These are phyloP conservation scores for Raffaelea ambrosiae DNA, from an alignment of 2,329 filamentous ascomycete species.

Conservation along the genomic window DNA sequence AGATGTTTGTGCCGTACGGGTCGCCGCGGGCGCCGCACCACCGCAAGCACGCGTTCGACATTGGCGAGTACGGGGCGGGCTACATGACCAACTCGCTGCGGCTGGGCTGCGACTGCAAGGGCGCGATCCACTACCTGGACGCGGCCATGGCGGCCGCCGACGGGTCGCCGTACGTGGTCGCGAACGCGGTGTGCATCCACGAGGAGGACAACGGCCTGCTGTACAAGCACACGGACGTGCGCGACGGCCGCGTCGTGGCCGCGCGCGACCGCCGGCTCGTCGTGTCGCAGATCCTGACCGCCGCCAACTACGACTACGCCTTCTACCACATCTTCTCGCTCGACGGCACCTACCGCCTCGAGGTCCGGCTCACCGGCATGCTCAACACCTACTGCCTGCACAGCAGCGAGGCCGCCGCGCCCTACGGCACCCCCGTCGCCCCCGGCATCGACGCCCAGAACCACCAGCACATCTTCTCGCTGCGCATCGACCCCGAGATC, in stretches of 20 bases:
- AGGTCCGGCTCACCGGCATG: slow-evolving; percentile 87
- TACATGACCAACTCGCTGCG: slow-evolving; percentile 75
- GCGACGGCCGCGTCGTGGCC: slow-evolving; percentile 77
- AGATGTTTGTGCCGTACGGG: slow-evolving; percentile 91
- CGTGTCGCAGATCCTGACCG: slow-evolving; percentile 87
- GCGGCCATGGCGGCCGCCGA: slow-evolving; percentile 69
- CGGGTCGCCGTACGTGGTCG: slow-evolving; percentile 68
- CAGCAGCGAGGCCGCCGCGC: slow-evolving; percentile 69
- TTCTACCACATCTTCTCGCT: slow-evolving; percentile 35
- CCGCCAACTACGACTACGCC: slow-evolving; percentile 87
- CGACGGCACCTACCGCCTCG: slow-evolving; percentile 84
- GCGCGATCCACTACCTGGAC: slow-evolving; percentile 84
- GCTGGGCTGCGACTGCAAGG: slow-evolving; percentile 80
- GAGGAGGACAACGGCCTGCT: slow-evolving; percentile 87
- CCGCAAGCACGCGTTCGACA: slow-evolving; percentile 72
- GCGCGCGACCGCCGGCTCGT: slow-evolving; percentile 80
- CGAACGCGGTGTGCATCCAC: slow-evolving; percentile 91
- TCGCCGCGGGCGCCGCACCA: slow-evolving; percentile 75
- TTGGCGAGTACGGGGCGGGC: slow-evolving; percentile 65
- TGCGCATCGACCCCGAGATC: slow-evolving; percentile 79
- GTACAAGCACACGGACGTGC: slow-evolving; percentile 92
- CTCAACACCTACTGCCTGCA: slow-evolving; percentile 84
- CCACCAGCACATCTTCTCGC: slow-evolving; percentile 89
- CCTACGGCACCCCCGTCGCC: slow-evolving; percentile 89
- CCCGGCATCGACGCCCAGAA: slow-evolving; percentile 90